These are phyloP conservation scores for Geotrichum bryndzae DNA, from an alignment of 1,139 yeast genomes.

Conservation along the genomic window DNA sequence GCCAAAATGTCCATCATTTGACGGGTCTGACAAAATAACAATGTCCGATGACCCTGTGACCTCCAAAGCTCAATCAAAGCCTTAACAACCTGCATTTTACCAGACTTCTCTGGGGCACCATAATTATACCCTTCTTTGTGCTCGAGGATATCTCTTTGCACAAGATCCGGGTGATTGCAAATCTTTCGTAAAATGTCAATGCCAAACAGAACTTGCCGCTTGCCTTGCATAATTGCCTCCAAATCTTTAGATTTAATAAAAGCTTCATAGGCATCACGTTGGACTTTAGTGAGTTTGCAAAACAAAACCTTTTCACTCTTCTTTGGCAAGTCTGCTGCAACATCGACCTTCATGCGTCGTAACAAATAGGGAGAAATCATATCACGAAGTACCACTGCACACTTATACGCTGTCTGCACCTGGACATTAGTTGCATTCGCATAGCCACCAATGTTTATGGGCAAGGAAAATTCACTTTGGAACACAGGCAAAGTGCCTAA, in stretches of 20 bases:
- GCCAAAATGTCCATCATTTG: slow-evolving; percentile 91
- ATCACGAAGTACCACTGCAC: slow-evolving; percentile 87
- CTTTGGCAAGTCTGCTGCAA: slow-evolving; percentile 92
- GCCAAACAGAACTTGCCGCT: slow-evolving; percentile 77
- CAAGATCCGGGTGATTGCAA: slow-evolving; percentile 92
- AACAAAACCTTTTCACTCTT: slow-evolving; percentile 91
- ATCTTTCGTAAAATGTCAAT: slow-evolving; percentile 85
- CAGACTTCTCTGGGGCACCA: slow-evolving; percentile 70
- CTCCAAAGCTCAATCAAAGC: slow-evolving; percentile 74
- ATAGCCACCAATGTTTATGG: slow-evolving; percentile 96
- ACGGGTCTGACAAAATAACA: slow-evolving; percentile 82
- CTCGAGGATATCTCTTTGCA: slow-evolving; percentile 48
- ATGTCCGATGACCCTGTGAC: slow-evolving; percentile 66
- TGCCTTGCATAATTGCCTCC: slow-evolving; percentile 65
- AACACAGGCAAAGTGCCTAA: slow-evolving; percentile 92
- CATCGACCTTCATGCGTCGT: slow-evolving; percentile 85
- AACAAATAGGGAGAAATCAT: slow-evolving; percentile 83
- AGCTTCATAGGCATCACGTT: slow-evolving; percentile 63
- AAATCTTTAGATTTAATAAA: slow-evolving; percentile 75
- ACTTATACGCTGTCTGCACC: slow-evolving; percentile 92
- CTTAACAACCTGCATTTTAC: slow-evolving; percentile 84
- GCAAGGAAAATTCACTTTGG: slow-evolving; percentile 84
- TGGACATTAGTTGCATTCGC: slow-evolving; percentile 95
- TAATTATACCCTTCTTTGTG: slow-evolving; percentile 44
- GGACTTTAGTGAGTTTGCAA: slow-evolving; percentile 74